Percentiles rank a stretch among this genome's conserved stretches.
Conservation (phyloP, 2,329 filamentous ascomycete genomes). For the Colletotrichum musae region DNA sequence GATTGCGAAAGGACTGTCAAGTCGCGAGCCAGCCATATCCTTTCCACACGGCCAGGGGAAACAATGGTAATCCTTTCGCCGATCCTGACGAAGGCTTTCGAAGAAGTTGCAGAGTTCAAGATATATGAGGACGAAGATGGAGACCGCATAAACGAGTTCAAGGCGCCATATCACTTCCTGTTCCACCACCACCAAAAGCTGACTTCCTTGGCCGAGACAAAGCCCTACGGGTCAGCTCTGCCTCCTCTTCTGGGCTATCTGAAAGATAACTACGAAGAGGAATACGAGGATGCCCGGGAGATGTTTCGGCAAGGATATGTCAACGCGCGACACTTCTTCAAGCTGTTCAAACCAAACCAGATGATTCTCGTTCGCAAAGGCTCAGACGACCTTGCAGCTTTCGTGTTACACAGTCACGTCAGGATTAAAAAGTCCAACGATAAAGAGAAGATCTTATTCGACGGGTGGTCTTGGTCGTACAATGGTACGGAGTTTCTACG, state of each 20-base stretch:
- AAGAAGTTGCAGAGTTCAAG: slow-evolving; percentile 8
- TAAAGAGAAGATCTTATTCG: background rate
- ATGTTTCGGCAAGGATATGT: background rate
- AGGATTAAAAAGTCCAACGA: too few relatives aligned
- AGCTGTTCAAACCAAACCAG: slow-evolving; percentile 16
- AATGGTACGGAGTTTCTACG: background rate
- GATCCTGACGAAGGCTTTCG: background rate
- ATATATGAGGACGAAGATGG: background rate
- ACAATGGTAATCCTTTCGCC: slow-evolving; percentile 4
- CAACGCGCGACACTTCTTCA: background rate
- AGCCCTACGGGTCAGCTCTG: background rate
- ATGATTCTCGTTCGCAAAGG: background rate
- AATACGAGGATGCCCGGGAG: background rate
- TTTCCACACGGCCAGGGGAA: background rate
- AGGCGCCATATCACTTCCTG: slow-evolving; percentile 2
- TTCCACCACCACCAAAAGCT: slow-evolving; percentile 3
- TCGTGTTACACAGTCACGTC: background rate
- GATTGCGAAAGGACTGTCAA: background rate
- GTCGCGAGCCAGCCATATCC: too few relatives aligned
- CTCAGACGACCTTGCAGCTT: background rate
- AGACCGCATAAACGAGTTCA: background rate
- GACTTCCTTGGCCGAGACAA: background rate
- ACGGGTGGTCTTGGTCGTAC: slow-evolving; percentile 1
- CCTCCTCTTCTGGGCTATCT: background rate
- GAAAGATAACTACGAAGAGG: background rate